Evolutionary conservation across 495 filamentous ascomycete genomes (phyloP).

Genomic region (Durotheca rogersii): DNA sequence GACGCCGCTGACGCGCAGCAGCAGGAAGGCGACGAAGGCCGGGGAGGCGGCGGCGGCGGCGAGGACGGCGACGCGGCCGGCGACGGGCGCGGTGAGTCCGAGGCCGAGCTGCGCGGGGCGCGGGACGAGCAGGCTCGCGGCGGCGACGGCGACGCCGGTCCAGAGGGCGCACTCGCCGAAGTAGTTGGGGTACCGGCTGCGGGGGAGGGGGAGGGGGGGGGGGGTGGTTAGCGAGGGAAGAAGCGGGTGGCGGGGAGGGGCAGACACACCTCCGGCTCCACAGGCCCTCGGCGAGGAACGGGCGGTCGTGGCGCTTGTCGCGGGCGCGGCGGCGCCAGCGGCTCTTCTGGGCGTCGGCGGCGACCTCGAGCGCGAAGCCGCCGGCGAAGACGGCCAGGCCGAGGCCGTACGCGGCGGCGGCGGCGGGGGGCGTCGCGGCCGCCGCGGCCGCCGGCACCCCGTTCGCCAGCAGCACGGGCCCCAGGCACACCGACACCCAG

Average conservation of each 20-base stretch:
- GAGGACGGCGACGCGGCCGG: slow-evolving; percentile 41
- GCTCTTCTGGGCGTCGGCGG: slow-evolving; percentile 61
- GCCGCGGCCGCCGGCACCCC: slow-evolving; percentile 52
- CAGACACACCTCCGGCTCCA: slow-evolving; percentile 50
- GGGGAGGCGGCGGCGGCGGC: slow-evolving; percentile 58
- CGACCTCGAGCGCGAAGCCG: slow-evolving; percentile 59
- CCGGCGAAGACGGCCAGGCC: slow-evolving; percentile 55
- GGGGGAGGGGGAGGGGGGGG: too few relatives aligned
- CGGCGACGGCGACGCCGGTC: slow-evolving; percentile 58
- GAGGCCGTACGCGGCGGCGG: slow-evolving; percentile 49
- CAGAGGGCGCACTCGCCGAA: slow-evolving; percentile 66
- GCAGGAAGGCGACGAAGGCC: slow-evolving; percentile 59
- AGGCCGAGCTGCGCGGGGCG: slow-evolving; percentile 47
- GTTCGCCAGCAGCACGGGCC: slow-evolving; percentile 62
- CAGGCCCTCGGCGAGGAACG: slow-evolving; percentile 59
- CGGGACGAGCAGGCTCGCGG: slow-evolving; percentile 51
- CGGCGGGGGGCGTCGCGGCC: slow-evolving; percentile 40
- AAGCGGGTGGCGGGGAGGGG: too few relatives aligned
- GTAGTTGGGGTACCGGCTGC: slow-evolving; percentile 65
- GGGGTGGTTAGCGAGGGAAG: too few relatives aligned
- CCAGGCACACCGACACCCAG: slow-evolving; percentile 61
- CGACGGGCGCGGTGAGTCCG: slow-evolving; percentile 46
- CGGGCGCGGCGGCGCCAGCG: slow-evolving; percentile 57
- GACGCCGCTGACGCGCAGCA: slow-evolving; percentile 61
- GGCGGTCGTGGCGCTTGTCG: slow-evolving; percentile 60